Evolutionary conservation across 2,329 filamentous ascomycete species (phyloP).

Genomic region (Claviceps sp.): DNA sequence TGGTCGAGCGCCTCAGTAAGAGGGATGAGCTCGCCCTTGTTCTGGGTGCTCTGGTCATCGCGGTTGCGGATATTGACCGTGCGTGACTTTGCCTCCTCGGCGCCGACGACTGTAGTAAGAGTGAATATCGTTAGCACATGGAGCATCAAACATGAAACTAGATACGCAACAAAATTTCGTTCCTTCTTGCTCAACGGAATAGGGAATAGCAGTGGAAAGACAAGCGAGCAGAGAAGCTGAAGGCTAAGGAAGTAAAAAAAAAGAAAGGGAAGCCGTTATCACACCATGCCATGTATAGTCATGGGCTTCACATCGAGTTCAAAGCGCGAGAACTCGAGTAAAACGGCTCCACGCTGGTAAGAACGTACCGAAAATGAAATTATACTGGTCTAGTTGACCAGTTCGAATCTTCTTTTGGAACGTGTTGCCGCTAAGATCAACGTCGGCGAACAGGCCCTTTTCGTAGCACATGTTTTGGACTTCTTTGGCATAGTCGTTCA

Average conservation of each 20-base stretch:
- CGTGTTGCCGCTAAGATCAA: conserved; percentile 52
- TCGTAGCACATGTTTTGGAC: conserved; percentile 55
- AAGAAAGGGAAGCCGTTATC: not conserved
- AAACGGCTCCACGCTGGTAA: not conserved
- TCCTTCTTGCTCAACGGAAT: not conserved
- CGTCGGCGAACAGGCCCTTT: conserved; percentile 53
- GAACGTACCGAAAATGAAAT: conserved; percentile 60
- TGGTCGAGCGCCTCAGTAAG: conserved; percentile 44
- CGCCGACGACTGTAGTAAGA: conserved; percentile 39
- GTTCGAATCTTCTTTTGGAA: conserved; percentile 84
- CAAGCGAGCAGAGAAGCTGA: not conserved
- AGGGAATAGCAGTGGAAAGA: not conserved
- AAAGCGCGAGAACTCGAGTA: not conserved
- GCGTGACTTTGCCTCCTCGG: conserved; percentile 45
- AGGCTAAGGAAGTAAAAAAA: not conserved
- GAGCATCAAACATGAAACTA: not conserved
- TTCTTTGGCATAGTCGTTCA: conserved; percentile 65
- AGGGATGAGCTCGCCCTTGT: conserved; percentile 44
- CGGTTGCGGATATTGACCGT: conserved; percentile 52
- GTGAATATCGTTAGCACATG: conserved; percentile 1
- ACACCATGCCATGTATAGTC: not conserved
- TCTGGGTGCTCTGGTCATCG: conserved; percentile 48
- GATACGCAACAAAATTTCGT: not conserved
- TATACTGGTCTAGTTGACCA: conserved; percentile 69
- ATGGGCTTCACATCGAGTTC: not conserved